Evolutionary conservation across 148 eudicot genomes (phyloP), one percentile per base, ranked within the genome.

Genomic region (Arctostaphylos glauca): DNA sequence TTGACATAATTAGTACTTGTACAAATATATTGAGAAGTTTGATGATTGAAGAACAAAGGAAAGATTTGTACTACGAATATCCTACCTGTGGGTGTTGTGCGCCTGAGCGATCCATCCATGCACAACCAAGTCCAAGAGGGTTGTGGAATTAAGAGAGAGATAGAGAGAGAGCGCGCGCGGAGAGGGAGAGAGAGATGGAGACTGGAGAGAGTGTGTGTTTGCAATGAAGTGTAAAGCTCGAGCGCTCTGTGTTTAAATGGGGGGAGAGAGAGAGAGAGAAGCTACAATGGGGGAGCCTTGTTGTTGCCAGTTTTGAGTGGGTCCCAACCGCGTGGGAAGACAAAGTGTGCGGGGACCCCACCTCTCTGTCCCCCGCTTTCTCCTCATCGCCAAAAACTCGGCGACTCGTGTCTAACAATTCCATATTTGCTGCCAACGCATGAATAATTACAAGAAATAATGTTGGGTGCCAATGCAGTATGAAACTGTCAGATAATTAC

Each of bases 61-160:
- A 31, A 31, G 38, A 31, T 31, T 31, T 31, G 38, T 31, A 1
- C 38, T 31, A 31, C 38, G 0, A 31, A 31, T 31, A 0, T 16
- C 86, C 75, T 79, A 87, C 89, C 85, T 87, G 89, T 38, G 83
- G 84, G 55, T 84, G 86, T 31, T 81, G 88, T 48, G 87, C 87
- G 60, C 58, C 70, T 43, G 89, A 83, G 66, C 82, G 82, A 83
- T 88, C 90, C 90, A 88, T 88, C 79, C 87, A 85, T 82, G 84
- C 84, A 82, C 72, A 62, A 41, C 60, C 73, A 75, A n/a, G 38
- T 8, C 49, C 3, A 18, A 54, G 48, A 38, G 81, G 81, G 58
- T n/a, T 66, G 46, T 12, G 6, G 48, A 59, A 38, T 52, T 16
- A 43, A 62, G 70, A 60, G 56, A 49, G 80, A 46, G 21, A 38